Evolutionary conservation across 441 rosid genomes (phyloP).

Genomic region (Adansonia madagascariensis): DNA sequence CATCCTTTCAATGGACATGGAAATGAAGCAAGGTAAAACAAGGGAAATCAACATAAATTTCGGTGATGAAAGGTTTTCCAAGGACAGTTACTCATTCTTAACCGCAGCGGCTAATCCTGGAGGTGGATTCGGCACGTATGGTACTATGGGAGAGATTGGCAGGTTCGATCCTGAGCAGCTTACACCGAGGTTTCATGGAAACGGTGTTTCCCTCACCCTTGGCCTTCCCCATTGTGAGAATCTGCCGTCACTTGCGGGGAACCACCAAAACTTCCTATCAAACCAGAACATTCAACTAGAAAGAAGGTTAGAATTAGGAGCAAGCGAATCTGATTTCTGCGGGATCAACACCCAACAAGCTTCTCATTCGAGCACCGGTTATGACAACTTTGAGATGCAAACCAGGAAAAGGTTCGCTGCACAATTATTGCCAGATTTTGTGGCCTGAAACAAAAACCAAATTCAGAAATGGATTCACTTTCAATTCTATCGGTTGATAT

Average conservation of each 20-base stretch:
- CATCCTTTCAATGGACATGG: constrained; percentile 47
- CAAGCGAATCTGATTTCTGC: too few species aligned
- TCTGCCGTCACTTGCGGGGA: constrained; percentile 36
- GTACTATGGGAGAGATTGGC: constrained; percentile 43
- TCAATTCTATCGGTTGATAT: not conserved
- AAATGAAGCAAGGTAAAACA: constrained; percentile 40
- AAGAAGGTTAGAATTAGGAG: too few species aligned
- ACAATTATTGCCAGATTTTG: too few species aligned
- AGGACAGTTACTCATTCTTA: constrained; percentile 36
- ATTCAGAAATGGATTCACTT: not conserved
- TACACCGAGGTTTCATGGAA: constrained; percentile 48
- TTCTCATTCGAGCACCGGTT: too few species aligned
- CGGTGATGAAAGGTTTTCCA: constrained; percentile 34
- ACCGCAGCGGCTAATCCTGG: constrained; percentile 32
- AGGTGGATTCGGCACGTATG: constrained; percentile 39
- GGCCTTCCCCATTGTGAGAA: constrained; percentile 59
- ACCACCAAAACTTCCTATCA: constrained; percentile 43
- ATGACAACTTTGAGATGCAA: too few species aligned
- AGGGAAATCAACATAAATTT: constrained; percentile 31
- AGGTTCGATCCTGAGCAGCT: constrained; percentile 51
- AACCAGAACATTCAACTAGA: constrained; percentile 45
- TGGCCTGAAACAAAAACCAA: not conserved
- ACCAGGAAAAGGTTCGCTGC: too few species aligned
- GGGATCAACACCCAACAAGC: too few species aligned
- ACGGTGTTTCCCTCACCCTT: constrained; percentile 62